These are phyloP conservation scores for Pachysandra terminalis DNA, from an alignment of 164 flowering plant genomes.

Conservation along the genomic window DNA sequence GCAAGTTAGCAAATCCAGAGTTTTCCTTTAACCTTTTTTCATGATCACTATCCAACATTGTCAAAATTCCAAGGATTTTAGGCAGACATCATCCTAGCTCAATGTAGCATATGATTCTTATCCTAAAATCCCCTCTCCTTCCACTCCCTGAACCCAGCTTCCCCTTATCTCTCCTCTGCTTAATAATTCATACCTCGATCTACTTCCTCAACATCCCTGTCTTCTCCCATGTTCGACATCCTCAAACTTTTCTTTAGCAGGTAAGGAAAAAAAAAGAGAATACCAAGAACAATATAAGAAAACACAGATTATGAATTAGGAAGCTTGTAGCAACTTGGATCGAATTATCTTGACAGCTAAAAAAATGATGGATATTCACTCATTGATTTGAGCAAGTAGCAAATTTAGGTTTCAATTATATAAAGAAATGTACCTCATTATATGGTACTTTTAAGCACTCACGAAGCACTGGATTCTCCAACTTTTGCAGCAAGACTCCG, in stretches of 20 bases:
- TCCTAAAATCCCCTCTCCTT: neutral
- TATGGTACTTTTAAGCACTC: slow-evolving; percentile 76
- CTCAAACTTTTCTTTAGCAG: too few species aligned
- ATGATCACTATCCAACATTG: too few species aligned
- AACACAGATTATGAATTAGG: neutral
- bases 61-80: neutral
- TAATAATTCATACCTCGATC: neutral
- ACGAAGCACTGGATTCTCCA: slow-evolving; percentile 98
- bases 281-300: neutral
- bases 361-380: neutral
- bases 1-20: neutral
- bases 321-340: neutral
- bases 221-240: neutral
- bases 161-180: neutral
- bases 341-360: neutral
- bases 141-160: neutral
- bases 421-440: slow-evolving; percentile 59
- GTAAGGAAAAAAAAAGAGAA: too few species aligned
- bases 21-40: too few species aligned
- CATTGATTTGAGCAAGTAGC: neutral
- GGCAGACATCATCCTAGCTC: neutral
- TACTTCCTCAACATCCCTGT: neutral
- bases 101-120: too few species aligned
- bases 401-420: neutral
- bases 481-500: slow-evolving; percentile 89